A percentile compares a stretch with the other conserved stretches of the same genome.
Evolutionary conservation across 495 filamentous ascomycete species (phyloP).

Genomic region (Massariosphaeria phaeospora): DNA sequence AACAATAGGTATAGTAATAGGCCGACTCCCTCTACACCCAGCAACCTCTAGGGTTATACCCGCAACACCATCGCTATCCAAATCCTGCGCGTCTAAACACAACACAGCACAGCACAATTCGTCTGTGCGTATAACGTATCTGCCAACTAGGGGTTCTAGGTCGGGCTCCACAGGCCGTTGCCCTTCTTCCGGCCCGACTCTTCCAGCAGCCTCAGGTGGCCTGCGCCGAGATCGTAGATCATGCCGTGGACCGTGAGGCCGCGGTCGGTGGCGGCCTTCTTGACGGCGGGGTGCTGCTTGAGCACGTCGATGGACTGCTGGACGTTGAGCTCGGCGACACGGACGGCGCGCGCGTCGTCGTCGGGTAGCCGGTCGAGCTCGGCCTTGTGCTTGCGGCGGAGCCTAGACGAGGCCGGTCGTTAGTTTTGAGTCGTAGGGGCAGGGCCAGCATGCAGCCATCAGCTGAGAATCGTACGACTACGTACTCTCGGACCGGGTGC

Average conservation of each 20-base stretch:
- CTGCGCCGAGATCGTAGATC: constrained; percentile 41
- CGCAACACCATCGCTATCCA: too few relatives aligned
- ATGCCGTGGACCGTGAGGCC: constrained; percentile 43
- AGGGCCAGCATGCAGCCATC: too few relatives aligned
- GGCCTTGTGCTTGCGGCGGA: constrained; percentile 28
- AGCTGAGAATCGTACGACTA: background rate
- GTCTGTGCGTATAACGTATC: too few relatives aligned
- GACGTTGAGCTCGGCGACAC: constrained; percentile 43
- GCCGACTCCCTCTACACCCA: too few relatives aligned
- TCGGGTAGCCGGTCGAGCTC: constrained; percentile 30
- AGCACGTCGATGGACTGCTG: constrained; percentile 37
- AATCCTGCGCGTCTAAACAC: too few relatives aligned
- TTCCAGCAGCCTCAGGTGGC: constrained; percentile 38
- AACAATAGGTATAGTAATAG: too few relatives aligned
- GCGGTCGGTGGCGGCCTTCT: constrained; percentile 39
- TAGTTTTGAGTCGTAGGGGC: background rate
- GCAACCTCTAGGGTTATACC: too few relatives aligned
- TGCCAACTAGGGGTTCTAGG: background rate
- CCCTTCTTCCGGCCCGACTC: constrained; percentile 17
- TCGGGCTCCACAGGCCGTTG: constrained; percentile 25
- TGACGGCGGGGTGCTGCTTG: constrained; percentile 36
- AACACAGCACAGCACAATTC: too few relatives aligned
- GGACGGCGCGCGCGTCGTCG: constrained; percentile 30
- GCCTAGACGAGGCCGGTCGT: constrained; percentile 2
- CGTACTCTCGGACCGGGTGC: constrained; percentile 46